phyloP scores from a whole-genome alignment of 1,284 basidiomycete genomes.

The Singerocomus inundabilis region DNA sequence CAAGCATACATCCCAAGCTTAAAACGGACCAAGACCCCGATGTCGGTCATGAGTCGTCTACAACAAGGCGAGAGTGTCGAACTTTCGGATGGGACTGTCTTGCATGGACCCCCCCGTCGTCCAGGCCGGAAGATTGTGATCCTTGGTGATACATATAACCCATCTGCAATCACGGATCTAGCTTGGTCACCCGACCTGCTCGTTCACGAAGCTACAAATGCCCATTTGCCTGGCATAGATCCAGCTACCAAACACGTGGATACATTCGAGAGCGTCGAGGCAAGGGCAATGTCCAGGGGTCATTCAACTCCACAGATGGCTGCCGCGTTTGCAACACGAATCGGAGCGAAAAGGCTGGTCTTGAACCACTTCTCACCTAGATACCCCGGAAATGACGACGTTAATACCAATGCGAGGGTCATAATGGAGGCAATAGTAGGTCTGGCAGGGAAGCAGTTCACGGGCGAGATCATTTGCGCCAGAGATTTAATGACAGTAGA shows the following conservation, averaged over 20 bases:
- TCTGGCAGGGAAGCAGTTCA: conserved; percentile 54
- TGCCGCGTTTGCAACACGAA: conserved; percentile 72
- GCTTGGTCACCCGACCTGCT: conserved; percentile 64
- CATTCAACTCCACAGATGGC: conserved; percentile 95
- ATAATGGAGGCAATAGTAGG: conserved; percentile 62
- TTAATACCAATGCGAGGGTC: conserved; percentile 43
- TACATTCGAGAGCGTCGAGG: conserved; percentile 62
- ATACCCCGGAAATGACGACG: conserved; percentile 56
- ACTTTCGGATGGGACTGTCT: conserved; percentile 75
- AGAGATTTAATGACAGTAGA: conserved; percentile 71
- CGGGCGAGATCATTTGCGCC: conserved; percentile 60
- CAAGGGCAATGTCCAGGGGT: conserved; percentile 73
- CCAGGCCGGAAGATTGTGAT: conserved; percentile 75
- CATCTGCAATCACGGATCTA: conserved; percentile 58
- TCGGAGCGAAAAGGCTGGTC: conserved; percentile 65
- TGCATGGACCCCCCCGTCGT: conserved; percentile 68
- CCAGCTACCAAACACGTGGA: conserved; percentile 53
- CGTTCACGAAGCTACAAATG: conserved; percentile 91
- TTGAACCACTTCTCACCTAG: conserved; percentile 85
- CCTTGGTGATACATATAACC: conserved; percentile 81
- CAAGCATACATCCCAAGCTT: conserved; percentile 61
- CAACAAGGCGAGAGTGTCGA: conserved; percentile 68
- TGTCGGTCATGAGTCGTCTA: conserved; percentile 67
- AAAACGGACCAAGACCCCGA: conserved; percentile 69
- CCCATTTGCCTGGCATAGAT: conserved; percentile 74